phyloP scores from a whole-genome alignment of 73 alveolate genomes.

The Halteria grandinella region DNA sequence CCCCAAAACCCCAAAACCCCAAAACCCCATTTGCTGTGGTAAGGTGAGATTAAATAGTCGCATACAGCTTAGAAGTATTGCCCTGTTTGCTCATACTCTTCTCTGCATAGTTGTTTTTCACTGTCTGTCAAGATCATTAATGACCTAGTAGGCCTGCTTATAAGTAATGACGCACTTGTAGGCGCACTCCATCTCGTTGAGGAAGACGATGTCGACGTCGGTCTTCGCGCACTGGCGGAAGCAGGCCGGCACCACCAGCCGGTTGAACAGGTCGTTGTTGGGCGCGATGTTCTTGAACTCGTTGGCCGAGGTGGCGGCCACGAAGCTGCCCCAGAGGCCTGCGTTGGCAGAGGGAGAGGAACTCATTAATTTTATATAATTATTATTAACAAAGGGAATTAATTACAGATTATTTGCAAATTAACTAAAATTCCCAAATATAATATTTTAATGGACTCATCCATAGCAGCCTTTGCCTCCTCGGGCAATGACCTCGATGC shows the following conservation, averaged over 20 bases:
- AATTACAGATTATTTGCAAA: neutral
- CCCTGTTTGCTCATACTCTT: no score
- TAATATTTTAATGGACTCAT: neutral
- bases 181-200: conserved; percentile 67
- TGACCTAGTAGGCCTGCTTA: conserved; percentile 54
- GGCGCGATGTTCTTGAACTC: conserved; percentile 23
- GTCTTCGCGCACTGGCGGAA: conserved; percentile 60
- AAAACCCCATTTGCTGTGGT: no score
- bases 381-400: neutral
- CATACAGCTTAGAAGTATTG: no score
- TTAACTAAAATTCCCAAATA: neutral
- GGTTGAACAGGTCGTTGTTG: conserved; percentile 46
- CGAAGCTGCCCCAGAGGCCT: conserved; percentile 14
- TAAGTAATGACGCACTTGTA: conserved; percentile 70
- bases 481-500: no score
- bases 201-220: conserved; percentile 61
- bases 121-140: no score
- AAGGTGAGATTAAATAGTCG: no score
- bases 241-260: conserved; percentile 65
- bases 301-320: neutral
- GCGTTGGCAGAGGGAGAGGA: neutral
- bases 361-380: neutral
- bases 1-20: no score
- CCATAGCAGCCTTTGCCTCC: no score
- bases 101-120: no score